A percentile compares a stretch with the other conserved stretches of the same genome.
These are phyloP conservation scores for Aspergillus leporis DNA, from an alignment of 495 filamentous ascomycete species.

Conservation along the genomic window DNA sequence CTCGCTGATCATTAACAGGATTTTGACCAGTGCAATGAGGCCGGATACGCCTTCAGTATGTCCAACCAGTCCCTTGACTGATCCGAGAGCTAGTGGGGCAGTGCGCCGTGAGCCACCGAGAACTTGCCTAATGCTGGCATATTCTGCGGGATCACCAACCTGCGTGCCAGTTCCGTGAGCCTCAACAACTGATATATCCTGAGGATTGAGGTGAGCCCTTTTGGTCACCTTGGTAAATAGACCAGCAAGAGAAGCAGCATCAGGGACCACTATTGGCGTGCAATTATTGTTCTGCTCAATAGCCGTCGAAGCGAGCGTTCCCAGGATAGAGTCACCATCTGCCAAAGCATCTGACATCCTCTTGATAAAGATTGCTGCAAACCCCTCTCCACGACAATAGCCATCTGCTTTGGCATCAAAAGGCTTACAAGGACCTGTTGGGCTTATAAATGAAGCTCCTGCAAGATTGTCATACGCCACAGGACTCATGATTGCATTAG, in stretches of 20 bases:
- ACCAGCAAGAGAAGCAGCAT: slow-evolving; percentile 58
- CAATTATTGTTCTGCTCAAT: slow-evolving; percentile 69
- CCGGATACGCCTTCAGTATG: slow-evolving; percentile 54
- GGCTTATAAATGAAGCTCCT: slow-evolving; percentile 39
- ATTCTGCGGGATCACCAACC: slow-evolving; percentile 68
- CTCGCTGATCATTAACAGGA: slow-evolving; percentile 50
- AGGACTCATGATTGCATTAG: slow-evolving; percentile 43
- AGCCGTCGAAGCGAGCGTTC: slow-evolving; percentile 58
- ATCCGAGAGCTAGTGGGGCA: slow-evolving; percentile 30
- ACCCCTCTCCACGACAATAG: slow-evolving; percentile 71
- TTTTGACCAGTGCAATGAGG: slow-evolving; percentile 45
- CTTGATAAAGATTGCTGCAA: slow-evolving; percentile 67
- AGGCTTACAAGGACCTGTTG: slow-evolving; percentile 60
- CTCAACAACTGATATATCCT: slow-evolving; percentile 69
- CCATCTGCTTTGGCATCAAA: slow-evolving; percentile 72
- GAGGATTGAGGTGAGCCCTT: slow-evolving; percentile 57
- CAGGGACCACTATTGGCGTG: slow-evolving; percentile 70
- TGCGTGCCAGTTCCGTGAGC: slow-evolving; percentile 78
- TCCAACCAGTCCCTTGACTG: slow-evolving; percentile 53
- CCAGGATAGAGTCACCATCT: slow-evolving; percentile 64
- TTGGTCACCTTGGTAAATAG: slow-evolving; percentile 58
- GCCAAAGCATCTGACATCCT: slow-evolving; percentile 59
- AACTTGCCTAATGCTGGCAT: slow-evolving; percentile 37
- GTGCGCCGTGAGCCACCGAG: slow-evolving; percentile 32
- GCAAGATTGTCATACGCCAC: slow-evolving; percentile 36